These are phyloP conservation scores for Amanita muscaria DNA, from an alignment of 768 basidiomycete species.

Conservation along the genomic window DNA sequence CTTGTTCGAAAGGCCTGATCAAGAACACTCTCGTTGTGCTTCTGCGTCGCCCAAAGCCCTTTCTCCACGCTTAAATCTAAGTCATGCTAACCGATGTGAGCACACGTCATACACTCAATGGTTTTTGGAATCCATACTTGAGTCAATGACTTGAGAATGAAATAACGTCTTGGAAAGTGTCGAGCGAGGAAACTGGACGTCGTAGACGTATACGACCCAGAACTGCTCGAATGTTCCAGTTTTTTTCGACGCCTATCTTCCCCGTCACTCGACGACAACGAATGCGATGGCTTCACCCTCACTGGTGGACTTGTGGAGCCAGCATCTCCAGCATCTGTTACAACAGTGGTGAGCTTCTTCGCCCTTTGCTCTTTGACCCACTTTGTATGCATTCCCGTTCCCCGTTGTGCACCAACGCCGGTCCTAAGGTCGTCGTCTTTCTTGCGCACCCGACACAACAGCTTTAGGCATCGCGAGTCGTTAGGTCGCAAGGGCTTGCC, in stretches of 20 bases:
- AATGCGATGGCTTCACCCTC: slow-evolving; percentile 6
- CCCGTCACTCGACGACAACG: slow-evolving; percentile 30
- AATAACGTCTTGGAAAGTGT: slow-evolving; percentile 83
- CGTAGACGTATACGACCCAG: slow-evolving; percentile 71
- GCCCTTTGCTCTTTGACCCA: slow-evolving; percentile 63
- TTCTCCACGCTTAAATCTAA: slow-evolving; percentile 71
- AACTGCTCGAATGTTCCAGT: slow-evolving; percentile 41
- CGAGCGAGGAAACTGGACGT: slow-evolving; percentile 69
- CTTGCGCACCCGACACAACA: slow-evolving; percentile 78
- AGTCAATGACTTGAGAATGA: slow-evolving; percentile 84
- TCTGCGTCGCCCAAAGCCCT: slow-evolving; percentile 88
- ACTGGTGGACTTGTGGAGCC: not conserved
- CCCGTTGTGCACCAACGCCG: slow-evolving; percentile 88
- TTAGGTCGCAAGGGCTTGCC: slow-evolving; percentile 57
- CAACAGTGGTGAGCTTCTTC: slow-evolving; percentile 17
- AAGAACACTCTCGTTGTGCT: slow-evolving; percentile 83
- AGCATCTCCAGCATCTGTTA: not conserved
- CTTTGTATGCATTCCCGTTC: slow-evolving; percentile 72
- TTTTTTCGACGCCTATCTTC: slow-evolving; percentile 18
- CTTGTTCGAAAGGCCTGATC: slow-evolving; percentile 93
- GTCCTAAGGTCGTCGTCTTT: slow-evolving; percentile 81
- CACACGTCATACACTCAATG: not conserved
- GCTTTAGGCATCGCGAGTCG: slow-evolving; percentile 63
- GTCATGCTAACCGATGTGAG: slow-evolving; percentile 42
- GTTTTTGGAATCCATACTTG: slow-evolving; percentile 39